Evolutionary conservation across 805 yeast genomes (phyloP).

Genomic region (Pichia kluyveri): DNA sequence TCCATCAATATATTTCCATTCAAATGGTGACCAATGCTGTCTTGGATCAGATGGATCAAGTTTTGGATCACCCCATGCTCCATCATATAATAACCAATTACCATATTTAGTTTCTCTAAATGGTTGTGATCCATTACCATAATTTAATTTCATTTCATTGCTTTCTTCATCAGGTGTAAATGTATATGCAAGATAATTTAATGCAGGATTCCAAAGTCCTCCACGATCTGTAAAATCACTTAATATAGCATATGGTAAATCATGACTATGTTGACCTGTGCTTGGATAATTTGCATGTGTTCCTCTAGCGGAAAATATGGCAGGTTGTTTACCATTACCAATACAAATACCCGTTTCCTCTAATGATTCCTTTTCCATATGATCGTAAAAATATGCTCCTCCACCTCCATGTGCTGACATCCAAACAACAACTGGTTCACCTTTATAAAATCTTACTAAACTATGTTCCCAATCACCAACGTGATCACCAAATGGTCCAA

Average conservation of each 20-base stretch:
- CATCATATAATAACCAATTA: constrained; percentile 72
- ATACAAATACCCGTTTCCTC: constrained; percentile 9
- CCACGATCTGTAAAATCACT: constrained; percentile 95
- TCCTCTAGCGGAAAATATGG: constrained; percentile 86
- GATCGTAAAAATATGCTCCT: constrained; percentile 72
- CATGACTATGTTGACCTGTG: constrained; percentile 95
- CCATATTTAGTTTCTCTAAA: constrained; percentile 50
- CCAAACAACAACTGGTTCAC: constrained; percentile 80
- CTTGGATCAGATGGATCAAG: constrained; percentile 61
- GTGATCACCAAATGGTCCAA: constrained; percentile 95
- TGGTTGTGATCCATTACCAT: constrained; percentile 36
- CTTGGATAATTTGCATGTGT: constrained; percentile 96
- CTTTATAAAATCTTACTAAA: constrained; percentile 72
- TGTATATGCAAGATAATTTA: constrained; percentile 74
- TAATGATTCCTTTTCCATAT: constrained; percentile 43
- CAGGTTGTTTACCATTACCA: constrained; percentile 40
- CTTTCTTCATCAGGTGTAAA: constrained; percentile 43
- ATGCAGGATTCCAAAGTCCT: constrained; percentile 87
- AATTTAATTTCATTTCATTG: constrained; percentile 26
- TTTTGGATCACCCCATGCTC: constrained; percentile 87
- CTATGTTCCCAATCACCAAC: constrained; percentile 99
- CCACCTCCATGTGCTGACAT: constrained; percentile 99
- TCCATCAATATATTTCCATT: constrained; percentile 86
- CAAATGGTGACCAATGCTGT: constrained; percentile 81
- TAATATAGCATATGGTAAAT: constrained; percentile 82